Conservation (phyloP, 1,139 yeast species). For the Lodderomyces beijingensis region DNA sequence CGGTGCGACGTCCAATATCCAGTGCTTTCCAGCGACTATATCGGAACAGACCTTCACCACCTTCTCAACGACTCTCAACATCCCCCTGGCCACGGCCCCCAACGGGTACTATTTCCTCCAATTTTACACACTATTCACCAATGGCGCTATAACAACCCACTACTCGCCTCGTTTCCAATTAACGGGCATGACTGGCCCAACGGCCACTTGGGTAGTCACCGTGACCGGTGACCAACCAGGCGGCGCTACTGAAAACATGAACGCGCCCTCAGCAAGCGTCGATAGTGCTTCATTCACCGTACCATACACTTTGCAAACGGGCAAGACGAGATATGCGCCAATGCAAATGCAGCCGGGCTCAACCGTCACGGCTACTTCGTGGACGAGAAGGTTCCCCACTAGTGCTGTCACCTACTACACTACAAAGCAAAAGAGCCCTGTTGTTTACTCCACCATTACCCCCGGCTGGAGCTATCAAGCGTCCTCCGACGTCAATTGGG, state of each 20-base stretch:
- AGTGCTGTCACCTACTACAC: constrained; percentile 59
- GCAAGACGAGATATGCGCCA: constrained; percentile 73
- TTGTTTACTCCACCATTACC: constrained; percentile 59
- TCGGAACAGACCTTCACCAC: constrained; percentile 6
- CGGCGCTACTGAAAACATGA: constrained; percentile 26
- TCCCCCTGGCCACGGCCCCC: constrained; percentile 44
- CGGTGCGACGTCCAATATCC: constrained; percentile 50
- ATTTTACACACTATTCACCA: constrained; percentile 39
- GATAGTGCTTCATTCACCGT: constrained; percentile 35
- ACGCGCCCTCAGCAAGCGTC: constrained; percentile 23
- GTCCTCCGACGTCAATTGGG: constrained; percentile 61
- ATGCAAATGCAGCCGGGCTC: constrained; percentile 87
- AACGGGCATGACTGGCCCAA: constrained; percentile 66
- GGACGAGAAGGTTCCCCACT: constrained; percentile 61
- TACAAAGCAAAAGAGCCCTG: constrained; percentile 38
- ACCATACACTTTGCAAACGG: constrained; percentile 74
- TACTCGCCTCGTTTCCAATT: constrained; percentile 67
- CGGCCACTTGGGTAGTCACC: constrained; percentile 25
- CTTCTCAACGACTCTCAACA: constrained; percentile 34
- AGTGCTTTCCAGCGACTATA: constrained; percentile 28
- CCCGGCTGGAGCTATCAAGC: constrained; percentile 80
- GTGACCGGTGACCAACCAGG: constrained; percentile 28
- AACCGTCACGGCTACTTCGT: constrained; percentile 58
- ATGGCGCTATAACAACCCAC: constrained; percentile 58
- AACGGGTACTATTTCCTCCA: constrained; percentile 72